Conservation (phyloP, 192 early-diverging fungal genomes). For the Umbelopsis vinacea region DNA sequence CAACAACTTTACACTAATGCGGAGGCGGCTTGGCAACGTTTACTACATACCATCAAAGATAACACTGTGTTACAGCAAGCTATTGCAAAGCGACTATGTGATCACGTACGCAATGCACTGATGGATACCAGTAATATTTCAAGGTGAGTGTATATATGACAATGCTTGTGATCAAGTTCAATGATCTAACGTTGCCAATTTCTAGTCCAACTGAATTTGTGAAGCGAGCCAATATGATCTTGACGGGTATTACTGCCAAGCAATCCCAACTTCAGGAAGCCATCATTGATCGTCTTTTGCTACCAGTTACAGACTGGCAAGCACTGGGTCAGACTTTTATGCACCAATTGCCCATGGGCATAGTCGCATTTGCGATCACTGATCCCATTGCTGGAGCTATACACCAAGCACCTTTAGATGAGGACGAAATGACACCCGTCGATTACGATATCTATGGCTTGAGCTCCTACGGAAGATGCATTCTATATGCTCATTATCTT, state of each 20-base stretch:
- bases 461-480: constrained; percentile 49
- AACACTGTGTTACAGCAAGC: not conserved
- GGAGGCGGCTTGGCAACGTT: not conserved
- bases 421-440: constrained; percentile 32
- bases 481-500: constrained; percentile 38
- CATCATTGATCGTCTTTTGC: not conserved
- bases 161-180: no score
- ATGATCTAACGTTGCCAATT: not conserved
- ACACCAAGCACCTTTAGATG: constrained; percentile 5
- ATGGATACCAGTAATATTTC: not conserved
- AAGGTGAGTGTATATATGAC: not conserved
- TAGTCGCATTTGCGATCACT: constrained; percentile 17
- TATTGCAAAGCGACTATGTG: not conserved
- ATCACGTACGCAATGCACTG: not conserved
- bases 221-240: constrained; percentile 40
- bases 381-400: constrained; percentile 22
- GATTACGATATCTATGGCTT: constrained; percentile 56
- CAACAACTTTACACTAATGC: not conserved
- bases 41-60: not conserved
- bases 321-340: not conserved
- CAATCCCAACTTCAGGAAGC: not conserved
- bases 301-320: not conserved
- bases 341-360: not conserved
- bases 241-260: constrained; percentile 15
- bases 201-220: constrained; percentile 54